Conservation (phyloP, 495 filamentous ascomycete species). For the Hypoxylon rickii region DNA sequence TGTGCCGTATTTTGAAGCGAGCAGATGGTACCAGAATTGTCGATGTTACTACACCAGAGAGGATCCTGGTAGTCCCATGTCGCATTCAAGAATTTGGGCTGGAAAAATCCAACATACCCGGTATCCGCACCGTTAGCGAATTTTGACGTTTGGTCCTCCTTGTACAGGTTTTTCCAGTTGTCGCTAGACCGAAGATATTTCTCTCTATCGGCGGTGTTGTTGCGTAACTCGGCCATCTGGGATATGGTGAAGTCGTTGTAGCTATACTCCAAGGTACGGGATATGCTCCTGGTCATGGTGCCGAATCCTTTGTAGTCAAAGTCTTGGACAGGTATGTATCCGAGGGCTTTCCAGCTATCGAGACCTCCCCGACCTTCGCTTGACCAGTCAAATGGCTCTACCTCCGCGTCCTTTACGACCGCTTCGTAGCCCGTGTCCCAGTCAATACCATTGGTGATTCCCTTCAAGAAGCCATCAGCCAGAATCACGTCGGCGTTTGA, state of each 20-base stretch:
- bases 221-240: slow-evolving; percentile 61
- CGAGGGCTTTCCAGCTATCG: slow-evolving; percentile 67
- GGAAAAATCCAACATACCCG: slow-evolving; percentile 69
- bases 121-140: slow-evolving; percentile 63
- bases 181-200: slow-evolving; percentile 65
- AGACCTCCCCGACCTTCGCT: slow-evolving; percentile 72
- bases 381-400: slow-evolving; percentile 73
- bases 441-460: slow-evolving; percentile 64
- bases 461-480: slow-evolving; percentile 72
- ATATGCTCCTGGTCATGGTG: slow-evolving; percentile 71
- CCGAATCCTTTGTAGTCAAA: slow-evolving; percentile 70
- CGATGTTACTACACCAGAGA: slow-evolving; percentile 63
- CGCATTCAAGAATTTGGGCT: slow-evolving; percentile 67
- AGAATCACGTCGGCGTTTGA: slow-evolving; percentile 80
- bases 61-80: slow-evolving; percentile 75
- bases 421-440: slow-evolving; percentile 76
- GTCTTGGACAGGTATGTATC: slow-evolving; percentile 72
- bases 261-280: slow-evolving; percentile 74
- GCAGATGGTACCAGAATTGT: slow-evolving; percentile 55
- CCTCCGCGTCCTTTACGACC: slow-evolving; percentile 75
- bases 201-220: slow-evolving; percentile 56
- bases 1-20: slow-evolving; percentile 64
- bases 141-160: slow-evolving; percentile 61
- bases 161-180: slow-evolving; percentile 74
- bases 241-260: slow-evolving; percentile 80